phyloP scores from a whole-genome alignment of 225 moss, liverwort and hornwort species.

The Rhytidiadelphus loreus region DNA sequence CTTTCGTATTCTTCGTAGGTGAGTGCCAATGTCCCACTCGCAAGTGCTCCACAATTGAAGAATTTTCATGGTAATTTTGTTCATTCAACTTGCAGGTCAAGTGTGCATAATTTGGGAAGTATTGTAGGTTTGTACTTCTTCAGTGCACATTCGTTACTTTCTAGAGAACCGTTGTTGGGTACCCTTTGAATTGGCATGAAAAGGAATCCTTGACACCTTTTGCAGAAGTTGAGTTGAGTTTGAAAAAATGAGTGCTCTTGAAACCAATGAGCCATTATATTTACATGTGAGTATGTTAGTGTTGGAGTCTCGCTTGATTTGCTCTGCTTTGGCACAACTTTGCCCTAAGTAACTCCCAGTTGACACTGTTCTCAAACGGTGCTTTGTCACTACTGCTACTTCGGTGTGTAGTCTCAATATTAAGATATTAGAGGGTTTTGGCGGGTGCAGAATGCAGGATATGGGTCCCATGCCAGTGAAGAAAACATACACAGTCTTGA shows the following conservation, averaged over 20 bases:
- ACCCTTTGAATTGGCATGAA: not conserved
- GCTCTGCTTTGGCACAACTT: not conserved
- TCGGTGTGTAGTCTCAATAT: not conserved
- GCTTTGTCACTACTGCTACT: not conserved
- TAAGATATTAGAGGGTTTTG: not conserved
- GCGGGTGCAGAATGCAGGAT: conserved; percentile 52
- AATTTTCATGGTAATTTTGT: not conserved
- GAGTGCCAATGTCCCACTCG: not conserved
- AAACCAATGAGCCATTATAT: not conserved
- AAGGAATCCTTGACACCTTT: not conserved
- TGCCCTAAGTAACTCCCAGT: not conserved
- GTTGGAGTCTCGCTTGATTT: not conserved
- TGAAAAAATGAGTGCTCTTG: not conserved
- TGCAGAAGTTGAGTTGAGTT: not conserved
- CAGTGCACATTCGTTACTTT: not conserved
- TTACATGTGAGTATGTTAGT: not conserved
- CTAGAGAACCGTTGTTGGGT: not conserved
- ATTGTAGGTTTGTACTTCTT: not conserved
- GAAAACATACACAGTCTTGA: conserved; percentile 74
- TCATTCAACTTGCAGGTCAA: not conserved
- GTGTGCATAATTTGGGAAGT: not conserved
- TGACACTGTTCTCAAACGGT: not conserved
- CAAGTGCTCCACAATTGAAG: not conserved
- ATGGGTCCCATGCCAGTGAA: conserved; percentile 54
- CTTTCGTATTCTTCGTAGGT: conserved; percentile 61